Base-by-base conservation (phyloP, 2,329 filamentous ascomycete genomes). In the Phialemoniopsis sp. region DNA sequence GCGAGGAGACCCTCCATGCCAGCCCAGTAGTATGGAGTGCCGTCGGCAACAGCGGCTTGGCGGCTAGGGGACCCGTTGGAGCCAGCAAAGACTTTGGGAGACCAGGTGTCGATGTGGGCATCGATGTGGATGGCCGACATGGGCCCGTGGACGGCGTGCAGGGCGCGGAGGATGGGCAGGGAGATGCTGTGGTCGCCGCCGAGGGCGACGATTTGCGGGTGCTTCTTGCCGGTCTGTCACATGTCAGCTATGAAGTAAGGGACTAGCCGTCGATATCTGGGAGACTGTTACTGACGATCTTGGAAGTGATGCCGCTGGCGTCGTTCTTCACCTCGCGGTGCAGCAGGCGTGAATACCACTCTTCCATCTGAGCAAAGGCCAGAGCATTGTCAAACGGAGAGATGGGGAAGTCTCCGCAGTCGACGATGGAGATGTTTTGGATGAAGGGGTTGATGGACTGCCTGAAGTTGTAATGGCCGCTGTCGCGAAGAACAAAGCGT, bases 71-170 rank as follows among this genome's bases (percentile, higher is more conserved):
- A n/a, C n/a, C n/a, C n/a, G n/a, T n/a, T n/a, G n/a, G n/a, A n/a
- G n/a, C n/a, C n/a, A n/a, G n/a, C n/a, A n/a, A n/a, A n/a, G n/a
- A n/a, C n/a, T n/a, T n/a, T n/a, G n/a, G n/a, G n/a, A n/a, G n/a
- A n/a, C n/a, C n/a, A n/a, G n/a, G n/a, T n/a, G n/a, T n/a, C n/a
- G n/a, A n/a, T n/a, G n/a, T n/a, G n/a, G n/a, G n/a, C n/a, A n/a
- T 58, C 56, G n/a, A 58, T 51, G 37, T 58, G 55, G 21, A 58
- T 55, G 4, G 58, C 54, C 4, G 51, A 48, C 4, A 58, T 47
- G 2, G 54, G 54, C 3, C 56, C 56, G 33, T 57, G 56, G 16
- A 50, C 47, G 10, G 44, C 50, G 30, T 53, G 50, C 6, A 58
- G 44, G 7, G 48, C 46, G 6, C 56, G 36, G 8, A 58, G 44